These are phyloP conservation scores for Imleria badia DNA, from an alignment of 768 basidiomycete genomes.

Conservation along the genomic window DNA sequence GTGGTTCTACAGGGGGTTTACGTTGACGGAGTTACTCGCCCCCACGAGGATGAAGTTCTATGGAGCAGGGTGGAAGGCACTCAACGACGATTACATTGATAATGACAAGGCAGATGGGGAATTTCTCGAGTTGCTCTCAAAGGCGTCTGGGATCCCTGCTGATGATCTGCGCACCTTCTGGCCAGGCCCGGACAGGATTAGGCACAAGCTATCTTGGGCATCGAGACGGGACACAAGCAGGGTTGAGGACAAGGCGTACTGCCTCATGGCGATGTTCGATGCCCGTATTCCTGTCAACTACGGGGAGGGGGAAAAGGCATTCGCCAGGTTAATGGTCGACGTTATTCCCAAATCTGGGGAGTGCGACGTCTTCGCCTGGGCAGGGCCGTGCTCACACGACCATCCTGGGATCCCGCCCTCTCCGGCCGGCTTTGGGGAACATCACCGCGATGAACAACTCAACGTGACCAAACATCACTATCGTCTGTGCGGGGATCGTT, in stretches of 20 bases:
- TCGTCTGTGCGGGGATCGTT: conserved; percentile 22
- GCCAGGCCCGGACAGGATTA: conserved; percentile 19
- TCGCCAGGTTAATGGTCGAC: conserved; percentile 19
- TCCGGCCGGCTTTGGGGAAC: conserved; percentile 8
- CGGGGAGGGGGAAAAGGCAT: conserved; percentile 15
- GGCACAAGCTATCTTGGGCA: conserved; percentile 20
- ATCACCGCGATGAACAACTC: conserved; percentile 2
- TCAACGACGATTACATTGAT: conserved; percentile 15
- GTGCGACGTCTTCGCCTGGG: conserved; percentile 25
- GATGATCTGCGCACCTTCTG: conserved; percentile 19
- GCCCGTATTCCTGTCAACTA: conserved; percentile 10
- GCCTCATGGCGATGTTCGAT: conserved; percentile 19
- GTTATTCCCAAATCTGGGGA: conserved; percentile 15
- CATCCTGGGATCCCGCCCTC: conserved; percentile 16
- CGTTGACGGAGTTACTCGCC: conserved; percentile 20
- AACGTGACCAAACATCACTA: conserved; percentile 11
- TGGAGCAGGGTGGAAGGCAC: conserved; percentile 14
- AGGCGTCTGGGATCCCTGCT: conserved; percentile 10
- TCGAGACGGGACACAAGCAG: conserved; percentile 8
- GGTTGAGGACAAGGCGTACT: conserved; percentile 21
- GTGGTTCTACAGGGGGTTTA: conserved; percentile 20
- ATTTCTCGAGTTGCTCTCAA: conserved; percentile 14
- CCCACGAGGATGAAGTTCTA: conserved; percentile 24
- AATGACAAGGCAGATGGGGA: conserved; percentile 24
- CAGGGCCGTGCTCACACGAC: conserved; percentile 10